Conservation (phyloP, 352 stramenopile species). For the Globisporangium alternatum region DNA sequence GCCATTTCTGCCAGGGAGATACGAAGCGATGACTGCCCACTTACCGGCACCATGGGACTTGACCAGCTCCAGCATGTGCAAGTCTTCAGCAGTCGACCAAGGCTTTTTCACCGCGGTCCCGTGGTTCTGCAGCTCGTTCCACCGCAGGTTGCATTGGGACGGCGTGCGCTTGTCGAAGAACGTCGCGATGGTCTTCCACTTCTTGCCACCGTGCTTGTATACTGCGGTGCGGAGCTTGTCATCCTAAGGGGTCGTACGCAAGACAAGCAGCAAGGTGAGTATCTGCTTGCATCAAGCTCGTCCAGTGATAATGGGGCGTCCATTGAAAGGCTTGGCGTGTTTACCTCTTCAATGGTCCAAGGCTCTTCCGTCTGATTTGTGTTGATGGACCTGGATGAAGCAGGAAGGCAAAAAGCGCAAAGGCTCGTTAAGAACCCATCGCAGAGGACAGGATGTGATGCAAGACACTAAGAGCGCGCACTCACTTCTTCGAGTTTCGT, state of each 20-base stretch:
- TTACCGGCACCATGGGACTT: slow-evolving; percentile 55
- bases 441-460: not conserved
- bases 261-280: not conserved
- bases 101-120: slow-evolving; percentile 60
- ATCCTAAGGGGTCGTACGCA: slow-evolving; percentile 35
- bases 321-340: not conserved
- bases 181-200: slow-evolving; percentile 70
- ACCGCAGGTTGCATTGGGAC: slow-evolving; percentile 59
- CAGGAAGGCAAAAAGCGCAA: not conserved
- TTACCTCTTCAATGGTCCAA: slow-evolving; percentile 16
- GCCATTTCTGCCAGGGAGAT: slow-evolving; percentile 77
- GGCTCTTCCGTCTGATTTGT: slow-evolving; percentile 8
- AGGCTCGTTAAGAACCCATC: not conserved
- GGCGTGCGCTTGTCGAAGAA: slow-evolving; percentile 44
- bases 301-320: not conserved
- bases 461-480: not conserved
- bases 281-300: not conserved
- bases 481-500: slow-evolving; percentile 13
- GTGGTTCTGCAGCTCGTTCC: slow-evolving; percentile 69
- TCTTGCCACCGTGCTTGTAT: slow-evolving; percentile 73
- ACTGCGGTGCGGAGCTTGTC: slow-evolving; percentile 63
- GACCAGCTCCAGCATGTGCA: slow-evolving; percentile 60
- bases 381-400: not conserved
- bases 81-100: slow-evolving; percentile 63
- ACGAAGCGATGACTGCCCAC: slow-evolving; percentile 82